Base-by-base conservation (phyloP, 1,139 yeast genomes). In the Debaryomycetaceae sp. region DNA sequence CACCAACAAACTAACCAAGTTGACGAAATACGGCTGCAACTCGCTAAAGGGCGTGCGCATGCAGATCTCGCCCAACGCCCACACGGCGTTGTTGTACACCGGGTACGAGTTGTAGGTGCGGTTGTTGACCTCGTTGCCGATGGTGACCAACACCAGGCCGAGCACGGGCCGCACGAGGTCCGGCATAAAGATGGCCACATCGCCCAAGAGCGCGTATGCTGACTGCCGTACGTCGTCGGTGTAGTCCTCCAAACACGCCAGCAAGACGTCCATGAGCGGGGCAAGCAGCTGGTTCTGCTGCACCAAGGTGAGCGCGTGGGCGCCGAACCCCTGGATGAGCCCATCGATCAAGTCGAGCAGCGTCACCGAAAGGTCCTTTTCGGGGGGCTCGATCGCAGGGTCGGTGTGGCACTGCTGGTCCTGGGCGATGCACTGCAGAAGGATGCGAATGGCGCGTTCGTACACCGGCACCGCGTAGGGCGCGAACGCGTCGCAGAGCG, bases 391-490 rank as follows among this genome's bases (percentile, higher is more conserved):
- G 29, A 82, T 67, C 8, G 56, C 44, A 4, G 94, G 89, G 50
- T 86, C 82, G 13, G 73, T 66, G 29, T 75, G 75, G 32, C 82
- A 73, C 41, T 78, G 68, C 41, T 72, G 78, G 38, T 83, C 89
- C 44, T 75, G 61, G 32, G 80, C 78, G 19, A 89, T 71, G 48
- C 86, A 81, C 36, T 75, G 72, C 23, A 75, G 63, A 35, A 91
- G 62, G 29, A 91, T 83, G 36, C 76, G 68, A 27, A 78, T 59
- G 2, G 95, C 86, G 44, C 97, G 68, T 45, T 75, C 74, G 51
- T 85, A 91, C n/a, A 89, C 93, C 5, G 91, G 83, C 8, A 83
- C 70, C 0, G 97, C 97, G 61, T 80, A 88, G 6, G 95, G 95
- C 7, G 88, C 85, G 61, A 91, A 91, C 18, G 74, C 58, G 40